Evolutionary conservation across 352 stramenopile species (phyloP), one percentile per base, ranked within the genome.

Genomic region (Phytophthora europaea): DNA sequence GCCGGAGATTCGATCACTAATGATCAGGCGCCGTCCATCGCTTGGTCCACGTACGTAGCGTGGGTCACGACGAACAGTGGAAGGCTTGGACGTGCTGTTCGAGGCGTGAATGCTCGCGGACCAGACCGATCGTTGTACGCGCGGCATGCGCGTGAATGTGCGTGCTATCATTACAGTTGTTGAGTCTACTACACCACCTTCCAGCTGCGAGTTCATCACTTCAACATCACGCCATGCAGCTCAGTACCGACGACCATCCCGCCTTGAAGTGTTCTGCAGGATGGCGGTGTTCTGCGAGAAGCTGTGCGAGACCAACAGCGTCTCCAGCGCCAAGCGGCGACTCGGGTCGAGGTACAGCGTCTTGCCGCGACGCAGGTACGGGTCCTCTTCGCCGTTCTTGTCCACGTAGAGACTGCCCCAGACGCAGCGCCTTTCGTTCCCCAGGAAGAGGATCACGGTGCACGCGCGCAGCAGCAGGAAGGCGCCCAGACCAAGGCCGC

Each of bases 371-470:
- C 89, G 83, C 54, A 96, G 67, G 34, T 96, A 94, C 47, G 85
- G 83, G 54, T 96, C 89, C 68, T 96, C 89, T 79, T 96, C 89
- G 55, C 86, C 87, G 58, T 96, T 96, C 71, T 91, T 92, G 79
- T 96, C 89, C 34, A 96, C 82, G 66, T 96, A 94, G 36, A 96
- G 65, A 71, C 84, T 93, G 18, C 87, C 89, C 87, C 89, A 96
- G 15, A 96, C 87, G 50, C 89, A 94, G 45, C 89, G 86, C 2
- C 87, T 78, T 70, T 92, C 86, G 58, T 94, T 92, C 6, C 89
- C 89, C 45, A 96, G 63, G 33, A 96, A 92, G n/a, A 96, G 69
- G 36, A 96, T 87, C 61, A 95, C 89, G 4, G 89, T 94, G 53
- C 89, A 96, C 13, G 89, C 89, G 26, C 87, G 84, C 48, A 96